Conservation (phyloP, 2,329 filamentous ascomycete genomes). For the Ophiostoma perfectum region DNA sequence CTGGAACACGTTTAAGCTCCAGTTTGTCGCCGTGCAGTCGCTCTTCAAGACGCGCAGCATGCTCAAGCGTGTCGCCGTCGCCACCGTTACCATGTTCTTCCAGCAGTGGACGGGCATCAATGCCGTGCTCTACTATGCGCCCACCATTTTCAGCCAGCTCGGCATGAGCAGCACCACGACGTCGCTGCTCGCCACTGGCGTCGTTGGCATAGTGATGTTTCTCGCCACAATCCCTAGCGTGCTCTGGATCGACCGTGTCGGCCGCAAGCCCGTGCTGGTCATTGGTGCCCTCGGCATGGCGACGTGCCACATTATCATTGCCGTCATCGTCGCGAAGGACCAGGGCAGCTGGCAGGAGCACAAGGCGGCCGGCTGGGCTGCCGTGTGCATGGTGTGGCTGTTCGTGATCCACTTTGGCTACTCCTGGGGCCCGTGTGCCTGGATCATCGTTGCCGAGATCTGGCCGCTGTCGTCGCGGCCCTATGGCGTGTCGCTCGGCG, state of each 20-base stretch:
- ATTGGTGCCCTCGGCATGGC: constrained; percentile 66
- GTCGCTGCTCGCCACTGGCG: constrained; percentile 62
- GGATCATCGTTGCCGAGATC: constrained; percentile 70
- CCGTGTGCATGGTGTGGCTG: constrained; percentile 63
- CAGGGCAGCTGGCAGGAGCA: constrained; percentile 54
- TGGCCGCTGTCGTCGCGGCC: constrained; percentile 66
- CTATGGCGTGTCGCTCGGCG: constrained; percentile 65
- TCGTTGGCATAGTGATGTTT: constrained; percentile 67
- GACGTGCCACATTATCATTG: constrained; percentile 65
- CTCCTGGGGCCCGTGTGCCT: constrained; percentile 67
- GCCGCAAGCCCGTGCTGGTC: constrained; percentile 57
- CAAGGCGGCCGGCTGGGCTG: constrained; percentile 63
- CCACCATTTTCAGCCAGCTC: constrained; percentile 62
- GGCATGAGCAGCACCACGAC: constrained; percentile 49
- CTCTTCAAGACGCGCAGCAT: constrained; percentile 61
- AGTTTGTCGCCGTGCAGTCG: constrained; percentile 61
- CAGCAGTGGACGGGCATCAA: constrained; percentile 51
- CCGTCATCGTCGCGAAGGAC: constrained; percentile 61
- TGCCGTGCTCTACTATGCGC: constrained; percentile 63
- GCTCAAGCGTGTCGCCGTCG: constrained; percentile 61
- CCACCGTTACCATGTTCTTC: constrained; percentile 58
- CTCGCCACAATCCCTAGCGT: constrained; percentile 62
- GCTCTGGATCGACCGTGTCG: constrained; percentile 59
- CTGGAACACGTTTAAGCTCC: constrained; percentile 61
- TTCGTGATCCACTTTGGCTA: constrained; percentile 72